Evolutionary conservation across 1,284 basidiomycete species (phyloP).

Genomic region (Boletus sp.): DNA sequence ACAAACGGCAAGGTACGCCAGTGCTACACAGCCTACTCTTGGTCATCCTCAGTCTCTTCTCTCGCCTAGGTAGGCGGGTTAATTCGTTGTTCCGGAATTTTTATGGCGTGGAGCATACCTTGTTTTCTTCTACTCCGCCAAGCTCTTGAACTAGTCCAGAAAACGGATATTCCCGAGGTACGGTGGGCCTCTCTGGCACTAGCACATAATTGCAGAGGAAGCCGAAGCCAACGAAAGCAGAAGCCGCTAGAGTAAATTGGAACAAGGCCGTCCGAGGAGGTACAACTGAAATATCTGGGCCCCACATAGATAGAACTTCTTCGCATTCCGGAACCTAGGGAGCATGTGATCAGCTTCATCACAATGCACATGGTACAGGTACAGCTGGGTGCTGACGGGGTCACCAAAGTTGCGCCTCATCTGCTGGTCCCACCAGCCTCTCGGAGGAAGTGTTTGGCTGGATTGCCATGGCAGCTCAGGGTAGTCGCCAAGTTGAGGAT

Average conservation of each 20-base stretch:
- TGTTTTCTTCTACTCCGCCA: slow-evolving; percentile 70
- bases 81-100: not conserved
- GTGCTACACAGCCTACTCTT: slow-evolving; percentile 24
- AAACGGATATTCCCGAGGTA: slow-evolving; percentile 70
- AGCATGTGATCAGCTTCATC: slow-evolving; percentile 15
- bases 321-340: slow-evolving; percentile 78
- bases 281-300: slow-evolving; percentile 68
- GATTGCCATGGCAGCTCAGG: slow-evolving; percentile 73
- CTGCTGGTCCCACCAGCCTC: slow-evolving; percentile 80
- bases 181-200: slow-evolving; percentile 55
- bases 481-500: slow-evolving; percentile 72
- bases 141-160: slow-evolving; percentile 68
- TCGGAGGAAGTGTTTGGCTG: slow-evolving; percentile 61
- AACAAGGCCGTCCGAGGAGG: slow-evolving; percentile 54
- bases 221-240: slow-evolving; percentile 58
- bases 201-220: slow-evolving; percentile 50
- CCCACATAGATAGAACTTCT: slow-evolving; percentile 85
- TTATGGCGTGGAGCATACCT: slow-evolving; percentile 40
- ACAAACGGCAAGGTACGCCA: slow-evolving; percentile 1
- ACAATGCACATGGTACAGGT: slow-evolving; percentile 1
- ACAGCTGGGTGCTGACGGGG: slow-evolving; percentile 47
- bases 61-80: slow-evolving; percentile 27
- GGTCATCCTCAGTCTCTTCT: slow-evolving; percentile 24
- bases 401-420: slow-evolving; percentile 85
- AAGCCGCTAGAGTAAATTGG: slow-evolving; percentile 58